Evolutionary conservation across 345 rosid species (phyloP), one percentile per base, ranked within the genome.

Genomic region (Populus davidiana): DNA sequence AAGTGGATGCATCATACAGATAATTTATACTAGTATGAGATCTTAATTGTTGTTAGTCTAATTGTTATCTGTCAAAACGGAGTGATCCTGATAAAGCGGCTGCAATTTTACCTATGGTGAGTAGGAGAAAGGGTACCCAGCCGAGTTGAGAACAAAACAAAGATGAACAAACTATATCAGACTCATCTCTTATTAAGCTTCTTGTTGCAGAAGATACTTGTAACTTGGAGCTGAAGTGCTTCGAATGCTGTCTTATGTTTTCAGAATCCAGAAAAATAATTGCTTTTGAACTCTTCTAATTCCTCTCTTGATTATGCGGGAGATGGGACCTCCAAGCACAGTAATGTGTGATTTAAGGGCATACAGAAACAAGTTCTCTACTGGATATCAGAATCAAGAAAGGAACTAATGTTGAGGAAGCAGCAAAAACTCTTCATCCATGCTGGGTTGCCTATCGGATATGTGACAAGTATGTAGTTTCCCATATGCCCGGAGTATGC

Each of bases 321-420:
- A 90, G 79, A 88, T 88, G 91, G 96, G 88, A 76, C 87, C 96
- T 35, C 91, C 93, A 5, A 38, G 75, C 31, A 86, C 91, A 7
- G 87, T 90, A 38, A 85, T 49, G 8, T 89, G 93, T 75, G 63
- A 72, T 71, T 81, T 90, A 62, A 91, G 81, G 86, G 88, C 92
- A 1, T 91, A 86, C 93, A 91, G 79, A 91, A 90, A 78, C 91
- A 91, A 81, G 92, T 93, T 74, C 88, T 90, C 39, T 82, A 82
- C 82, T 90, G 91, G 90, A 91, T 91, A 93, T 83, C 90, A 4
- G 86, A 83, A 76, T 83, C 86, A 73, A 90, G 80, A 83, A 83
- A 70, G 93, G 90, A 80, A 77, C 85, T 66, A 89, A 82, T 78
- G 83, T 79, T 44, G 89, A 89, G 74, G 84, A 86, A 77, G 90